phyloP scores from a whole-genome alignment of 1,284 basidiomycete species.

The Malassezia yamatoensis region DNA sequence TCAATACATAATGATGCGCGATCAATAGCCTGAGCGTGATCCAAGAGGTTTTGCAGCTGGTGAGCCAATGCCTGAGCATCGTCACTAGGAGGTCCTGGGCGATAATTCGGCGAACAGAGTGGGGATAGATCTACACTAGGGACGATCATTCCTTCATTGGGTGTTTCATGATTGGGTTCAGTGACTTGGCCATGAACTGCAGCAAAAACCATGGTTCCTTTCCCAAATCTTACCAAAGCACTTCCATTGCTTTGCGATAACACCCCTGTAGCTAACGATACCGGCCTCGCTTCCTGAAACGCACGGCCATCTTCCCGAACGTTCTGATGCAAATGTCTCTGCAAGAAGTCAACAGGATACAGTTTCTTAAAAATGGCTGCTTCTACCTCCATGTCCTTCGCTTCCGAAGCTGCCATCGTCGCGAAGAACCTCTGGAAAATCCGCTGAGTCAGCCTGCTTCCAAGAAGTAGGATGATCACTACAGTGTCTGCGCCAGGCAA shows the following conservation, averaged over 20 bases:
- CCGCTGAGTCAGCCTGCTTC: neutral
- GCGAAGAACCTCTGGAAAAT: neutral
- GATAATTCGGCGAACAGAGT: constrained; percentile 81
- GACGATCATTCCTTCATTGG: constrained; percentile 18
- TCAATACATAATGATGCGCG: constrained; percentile 67
- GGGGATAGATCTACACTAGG: constrained; percentile 84
- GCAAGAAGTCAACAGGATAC: constrained; percentile 12
- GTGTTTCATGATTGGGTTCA: constrained; percentile 7
- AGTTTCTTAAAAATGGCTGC: constrained; percentile 17
- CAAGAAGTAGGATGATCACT: constrained; percentile 32
- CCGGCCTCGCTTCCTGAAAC: neutral
- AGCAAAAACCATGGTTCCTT: constrained; percentile 12
- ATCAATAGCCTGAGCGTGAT: constrained; percentile 52
- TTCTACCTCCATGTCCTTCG: neutral
- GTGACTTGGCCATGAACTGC: constrained; percentile 8
- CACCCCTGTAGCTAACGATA: constrained; percentile 5
- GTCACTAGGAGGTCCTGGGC: constrained; percentile 69
- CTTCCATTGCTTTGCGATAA: constrained; percentile 9
- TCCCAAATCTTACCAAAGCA: constrained; percentile 13
- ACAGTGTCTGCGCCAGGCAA: constrained; percentile 87
- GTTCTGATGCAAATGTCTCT: constrained; percentile 11
- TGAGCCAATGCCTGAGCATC: constrained; percentile 31
- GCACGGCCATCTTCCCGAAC: constrained; percentile 18
- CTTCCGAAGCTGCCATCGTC: neutral
- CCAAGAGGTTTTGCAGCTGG: constrained; percentile 55